A percentile compares a stretch with the other conserved stretches of the same genome.
Evolutionary conservation across 176 grass and related monocot species (phyloP).

Genomic region (Oryza longistaminata): DNA sequence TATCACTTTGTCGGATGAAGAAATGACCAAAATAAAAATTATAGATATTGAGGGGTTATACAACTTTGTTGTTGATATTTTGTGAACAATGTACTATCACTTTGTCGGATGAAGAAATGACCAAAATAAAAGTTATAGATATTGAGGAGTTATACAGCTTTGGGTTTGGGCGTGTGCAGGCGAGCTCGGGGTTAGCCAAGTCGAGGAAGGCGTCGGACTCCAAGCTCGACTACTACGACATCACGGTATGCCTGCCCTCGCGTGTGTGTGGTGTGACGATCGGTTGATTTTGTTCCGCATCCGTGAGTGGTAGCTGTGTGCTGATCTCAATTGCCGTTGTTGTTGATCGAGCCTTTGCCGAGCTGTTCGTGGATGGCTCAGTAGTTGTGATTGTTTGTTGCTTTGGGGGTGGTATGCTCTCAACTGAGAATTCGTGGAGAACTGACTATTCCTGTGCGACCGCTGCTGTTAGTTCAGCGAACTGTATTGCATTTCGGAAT

Average conservation of each 20-base stretch:
- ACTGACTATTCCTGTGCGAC: background rate
- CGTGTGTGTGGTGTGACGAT: background rate
- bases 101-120: no score
- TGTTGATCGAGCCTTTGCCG: background rate
- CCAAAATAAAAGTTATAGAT: no score
- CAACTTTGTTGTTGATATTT: no score
- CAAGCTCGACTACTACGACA: slow-evolving; percentile 89
- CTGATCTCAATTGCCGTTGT: no score
- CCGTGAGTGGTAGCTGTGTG: background rate
- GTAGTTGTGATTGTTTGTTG: background rate
- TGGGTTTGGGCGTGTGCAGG: slow-evolving; percentile 48
- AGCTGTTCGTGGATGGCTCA: background rate
- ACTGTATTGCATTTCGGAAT: slow-evolving; percentile 7
- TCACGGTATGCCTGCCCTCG: slow-evolving; percentile 56
- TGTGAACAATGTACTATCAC: no score
- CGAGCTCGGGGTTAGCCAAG: slow-evolving; percentile 71
- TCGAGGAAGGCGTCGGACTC: slow-evolving; percentile 69
- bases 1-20: no score
- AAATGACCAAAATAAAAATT: no score
- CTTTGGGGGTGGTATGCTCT: slow-evolving; percentile 18
- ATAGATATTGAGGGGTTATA: no score
- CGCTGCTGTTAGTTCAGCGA: background rate
- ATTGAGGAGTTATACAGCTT: no score
- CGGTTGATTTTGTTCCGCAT: background rate
- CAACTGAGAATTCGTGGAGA: background rate